Evolutionary conservation across 306 rosid genomes (phyloP).

Genomic region (Rosa multiflora): DNA sequence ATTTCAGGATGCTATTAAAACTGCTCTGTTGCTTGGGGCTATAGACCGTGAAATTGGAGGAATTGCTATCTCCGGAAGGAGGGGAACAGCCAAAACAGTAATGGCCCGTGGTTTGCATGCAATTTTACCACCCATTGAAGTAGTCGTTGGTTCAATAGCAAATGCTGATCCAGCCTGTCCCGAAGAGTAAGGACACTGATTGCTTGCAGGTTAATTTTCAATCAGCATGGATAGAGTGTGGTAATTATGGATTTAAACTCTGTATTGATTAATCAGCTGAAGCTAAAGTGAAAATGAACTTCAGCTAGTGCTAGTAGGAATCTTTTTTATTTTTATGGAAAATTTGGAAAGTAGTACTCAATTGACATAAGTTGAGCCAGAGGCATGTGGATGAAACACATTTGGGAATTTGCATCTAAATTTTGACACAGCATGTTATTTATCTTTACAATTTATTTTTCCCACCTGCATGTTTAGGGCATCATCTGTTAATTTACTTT

Average conservation of each 20-base stretch:
- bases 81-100: constrained; percentile 93
- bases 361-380: constrained; percentile 3
- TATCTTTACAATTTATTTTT: not conserved
- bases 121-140: constrained; percentile 90
- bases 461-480: not conserved
- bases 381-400: not conserved
- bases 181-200: constrained; percentile 75
- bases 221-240: not conserved
- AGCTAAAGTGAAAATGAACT: not conserved
- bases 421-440: not conserved
- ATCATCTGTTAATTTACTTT: constrained; percentile 1
- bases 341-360: not conserved
- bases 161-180: constrained; percentile 88
- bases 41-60: constrained; percentile 86
- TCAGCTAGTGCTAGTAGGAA: not conserved
- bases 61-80: constrained; percentile 84
- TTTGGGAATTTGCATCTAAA: not conserved
- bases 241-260: not conserved
- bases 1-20: constrained; percentile 85
- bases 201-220: constrained; percentile 17
- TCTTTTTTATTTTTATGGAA: not conserved
- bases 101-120: constrained; percentile 97
- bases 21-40: constrained; percentile 95
- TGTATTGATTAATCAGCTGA: not conserved
- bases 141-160: constrained; percentile 77